These are phyloP conservation scores for Globisporangium barbulae DNA, from an alignment of 352 stramenopile species.

Conservation along the genomic window DNA sequence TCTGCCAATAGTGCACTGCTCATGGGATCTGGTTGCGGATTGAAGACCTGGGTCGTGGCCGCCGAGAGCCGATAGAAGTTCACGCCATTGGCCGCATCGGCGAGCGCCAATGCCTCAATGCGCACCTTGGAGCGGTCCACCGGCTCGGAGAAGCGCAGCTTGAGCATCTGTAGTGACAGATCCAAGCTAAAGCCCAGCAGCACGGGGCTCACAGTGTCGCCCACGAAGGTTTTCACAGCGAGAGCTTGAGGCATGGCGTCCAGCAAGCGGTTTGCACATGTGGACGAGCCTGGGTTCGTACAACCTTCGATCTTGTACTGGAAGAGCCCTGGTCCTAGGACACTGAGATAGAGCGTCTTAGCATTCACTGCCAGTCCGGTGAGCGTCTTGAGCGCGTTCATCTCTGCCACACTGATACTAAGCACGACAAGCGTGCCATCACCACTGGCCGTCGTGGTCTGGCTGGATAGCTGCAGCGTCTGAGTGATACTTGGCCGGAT, in stretches of 20 bases:
- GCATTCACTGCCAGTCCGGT: slow-evolving; percentile 26
- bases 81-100: slow-evolving; percentile 29
- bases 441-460: slow-evolving; percentile 40
- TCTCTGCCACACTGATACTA: slow-evolving; percentile 32
- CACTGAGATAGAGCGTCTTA: slow-evolving; percentile 30
- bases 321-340: slow-evolving; percentile 28
- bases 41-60: slow-evolving; percentile 37
- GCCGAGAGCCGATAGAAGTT: slow-evolving; percentile 40
- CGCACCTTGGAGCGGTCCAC: slow-evolving; percentile 37
- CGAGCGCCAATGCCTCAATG: slow-evolving; percentile 38
- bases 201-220: slow-evolving; percentile 37
- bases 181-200: slow-evolving; percentile 65
- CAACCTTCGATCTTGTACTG: slow-evolving; percentile 49
- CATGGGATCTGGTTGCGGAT: slow-evolving; percentile 44
- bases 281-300: slow-evolving; percentile 22
- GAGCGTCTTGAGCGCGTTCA: slow-evolving; percentile 47
- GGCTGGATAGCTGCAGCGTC: slow-evolving; percentile 23
- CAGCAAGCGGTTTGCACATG: slow-evolving; percentile 29
- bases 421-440: slow-evolving; percentile 42
- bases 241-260: slow-evolving; percentile 21
- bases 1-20: slow-evolving; percentile 40
- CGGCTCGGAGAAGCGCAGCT: slow-evolving; percentile 67
- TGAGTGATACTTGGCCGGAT: slow-evolving; percentile 5
- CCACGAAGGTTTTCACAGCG: slow-evolving; percentile 33
- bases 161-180: slow-evolving; percentile 43